Evolutionary conservation across 2,329 filamentous ascomycete species (phyloP).

Genomic region (Diaporthe sp.): DNA sequence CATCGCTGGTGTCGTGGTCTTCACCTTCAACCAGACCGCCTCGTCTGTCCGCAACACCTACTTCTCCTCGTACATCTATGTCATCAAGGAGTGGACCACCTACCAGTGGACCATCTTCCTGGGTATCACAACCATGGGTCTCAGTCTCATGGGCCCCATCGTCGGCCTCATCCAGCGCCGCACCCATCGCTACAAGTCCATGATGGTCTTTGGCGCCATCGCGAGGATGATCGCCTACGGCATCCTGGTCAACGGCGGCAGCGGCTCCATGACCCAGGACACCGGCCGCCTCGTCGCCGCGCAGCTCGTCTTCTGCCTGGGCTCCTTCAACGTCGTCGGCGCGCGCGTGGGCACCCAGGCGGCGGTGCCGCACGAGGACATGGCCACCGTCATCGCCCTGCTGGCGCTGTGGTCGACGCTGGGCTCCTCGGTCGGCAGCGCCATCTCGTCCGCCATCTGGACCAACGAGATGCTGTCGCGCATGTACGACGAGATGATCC

Average conservation of each 20-base stretch:
- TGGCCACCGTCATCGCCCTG: slow-evolving; percentile 55
- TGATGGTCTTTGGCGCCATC: slow-evolving; percentile 55
- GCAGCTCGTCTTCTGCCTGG: slow-evolving; percentile 52
- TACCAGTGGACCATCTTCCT: slow-evolving; percentile 59
- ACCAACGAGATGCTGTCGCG: slow-evolving; percentile 53
- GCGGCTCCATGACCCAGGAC: slow-evolving; percentile 49
- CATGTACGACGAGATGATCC: slow-evolving; percentile 50
- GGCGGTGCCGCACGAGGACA: slow-evolving; percentile 58
- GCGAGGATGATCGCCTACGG: slow-evolving; percentile 54
- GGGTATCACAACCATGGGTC: slow-evolving; percentile 55
- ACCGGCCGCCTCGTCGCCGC: slow-evolving; percentile 50
- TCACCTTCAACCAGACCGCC: slow-evolving; percentile 52
- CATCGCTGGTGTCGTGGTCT: slow-evolving; percentile 48
- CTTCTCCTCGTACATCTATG: slow-evolving; percentile 54
- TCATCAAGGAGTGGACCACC: slow-evolving; percentile 57
- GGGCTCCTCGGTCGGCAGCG: slow-evolving; percentile 55
- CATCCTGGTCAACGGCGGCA: slow-evolving; percentile 47
- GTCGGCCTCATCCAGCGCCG: slow-evolving; percentile 52
- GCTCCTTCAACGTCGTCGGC: slow-evolving; percentile 56
- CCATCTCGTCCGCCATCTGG: slow-evolving; percentile 55
- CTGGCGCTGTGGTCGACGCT: slow-evolving; percentile 56
- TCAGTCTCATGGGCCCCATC: slow-evolving; percentile 53
- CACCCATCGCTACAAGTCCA: slow-evolving; percentile 57
- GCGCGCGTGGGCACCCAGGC: slow-evolving; percentile 56
- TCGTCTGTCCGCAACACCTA: slow-evolving; percentile 54